Conservation (phyloP, 495 filamentous ascomycete genomes). For the Aspergillus biplanus region DNA sequence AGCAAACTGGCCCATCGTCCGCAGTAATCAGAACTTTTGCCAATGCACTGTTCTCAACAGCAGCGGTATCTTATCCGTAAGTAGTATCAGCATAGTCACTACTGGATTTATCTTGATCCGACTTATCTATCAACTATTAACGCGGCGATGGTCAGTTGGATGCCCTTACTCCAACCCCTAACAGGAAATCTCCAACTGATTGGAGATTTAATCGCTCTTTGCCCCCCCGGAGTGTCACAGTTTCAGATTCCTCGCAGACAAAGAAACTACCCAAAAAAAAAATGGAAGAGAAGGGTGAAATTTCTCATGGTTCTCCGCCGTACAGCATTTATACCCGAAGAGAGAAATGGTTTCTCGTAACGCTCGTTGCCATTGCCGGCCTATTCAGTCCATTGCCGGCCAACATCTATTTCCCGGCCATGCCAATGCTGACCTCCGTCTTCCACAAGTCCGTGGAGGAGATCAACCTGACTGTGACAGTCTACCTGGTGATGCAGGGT, state of each 20-base stretch:
- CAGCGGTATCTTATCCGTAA: too few species aligned
- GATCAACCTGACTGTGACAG: conserved; percentile 9
- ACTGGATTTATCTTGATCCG: background rate
- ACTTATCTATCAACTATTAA: background rate
- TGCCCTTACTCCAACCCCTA: background rate
- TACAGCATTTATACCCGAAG: conserved; percentile 4
- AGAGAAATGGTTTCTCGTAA: background rate
- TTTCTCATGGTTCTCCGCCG: background rate
- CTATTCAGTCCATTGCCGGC: conserved; percentile 3
- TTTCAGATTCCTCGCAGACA: background rate
- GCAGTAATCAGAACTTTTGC: too few species aligned
- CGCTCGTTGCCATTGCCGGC: background rate
- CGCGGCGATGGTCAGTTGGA: background rate
- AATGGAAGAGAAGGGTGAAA: background rate
- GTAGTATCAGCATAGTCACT: too few species aligned
- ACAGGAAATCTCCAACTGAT: background rate
- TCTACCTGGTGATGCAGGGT: conserved; percentile 36
- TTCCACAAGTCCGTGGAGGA: background rate
- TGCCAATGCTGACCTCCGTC: background rate
- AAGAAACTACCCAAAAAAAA: background rate
- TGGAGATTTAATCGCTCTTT: background rate
- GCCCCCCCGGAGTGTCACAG: background rate
- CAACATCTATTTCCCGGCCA: conserved; percentile 11
- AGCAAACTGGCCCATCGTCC: too few species aligned
- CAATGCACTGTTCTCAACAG: too few species aligned